phyloP scores from a whole-genome alignment of 352 stramenopile species.

The Thalassiosira allenii region DNA sequence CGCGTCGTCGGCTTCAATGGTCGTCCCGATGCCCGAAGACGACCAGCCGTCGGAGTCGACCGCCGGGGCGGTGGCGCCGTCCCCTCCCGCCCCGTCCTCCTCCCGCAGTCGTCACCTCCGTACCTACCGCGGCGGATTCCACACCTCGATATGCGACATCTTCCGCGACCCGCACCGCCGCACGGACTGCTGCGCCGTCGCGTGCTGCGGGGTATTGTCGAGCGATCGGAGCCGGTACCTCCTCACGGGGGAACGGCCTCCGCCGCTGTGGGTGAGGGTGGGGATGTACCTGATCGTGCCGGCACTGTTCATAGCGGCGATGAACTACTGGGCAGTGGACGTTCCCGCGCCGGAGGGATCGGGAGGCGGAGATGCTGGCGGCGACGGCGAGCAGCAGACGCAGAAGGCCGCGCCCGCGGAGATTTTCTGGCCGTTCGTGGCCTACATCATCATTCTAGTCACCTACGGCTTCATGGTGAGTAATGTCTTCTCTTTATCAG shows the following conservation, averaged over 20 bases:
- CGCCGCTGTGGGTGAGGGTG: constrained; percentile 50
- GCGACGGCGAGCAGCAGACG: background rate
- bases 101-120: no score
- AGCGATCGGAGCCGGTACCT: constrained; percentile 54
- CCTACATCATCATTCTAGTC: constrained; percentile 29
- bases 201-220: constrained; percentile 54
- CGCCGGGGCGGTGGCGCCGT: no score
- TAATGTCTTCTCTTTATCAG: no score
- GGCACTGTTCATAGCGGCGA: constrained; percentile 40
- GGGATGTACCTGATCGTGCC: constrained; percentile 53
- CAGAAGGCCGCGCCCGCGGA: constrained; percentile 30
- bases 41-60: background rate
- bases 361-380: constrained; percentile 6
- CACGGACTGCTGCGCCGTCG: constrained; percentile 62
- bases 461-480: constrained; percentile 22
- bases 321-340: constrained; percentile 55
- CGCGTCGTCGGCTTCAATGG: no score
- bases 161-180: constrained; percentile 42
- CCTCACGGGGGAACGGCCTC: constrained; percentile 45
- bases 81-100: no score
- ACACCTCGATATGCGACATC: constrained; percentile 54
- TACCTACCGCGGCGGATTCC: constrained; percentile 54
- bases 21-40: no score
- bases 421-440: constrained; percentile 19
- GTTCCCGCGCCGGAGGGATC: constrained; percentile 13